Conservation (phyloP, 257 asterid genomes). For the Forsythia suspensa region DNA sequence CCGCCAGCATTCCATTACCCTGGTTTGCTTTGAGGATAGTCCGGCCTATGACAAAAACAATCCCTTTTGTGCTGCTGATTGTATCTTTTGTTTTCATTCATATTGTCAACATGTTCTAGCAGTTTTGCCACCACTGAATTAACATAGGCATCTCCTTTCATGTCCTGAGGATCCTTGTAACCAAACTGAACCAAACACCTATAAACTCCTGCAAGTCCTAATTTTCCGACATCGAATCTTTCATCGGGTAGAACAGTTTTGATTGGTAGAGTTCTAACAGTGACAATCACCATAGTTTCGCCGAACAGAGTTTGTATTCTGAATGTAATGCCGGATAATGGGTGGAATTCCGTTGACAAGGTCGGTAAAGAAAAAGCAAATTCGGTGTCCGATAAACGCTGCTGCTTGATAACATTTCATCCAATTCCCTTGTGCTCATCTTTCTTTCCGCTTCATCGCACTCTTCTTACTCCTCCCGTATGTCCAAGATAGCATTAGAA, state of each 20-base stretch:
- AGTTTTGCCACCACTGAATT: slow-evolving; percentile 31
- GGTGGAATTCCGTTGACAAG: slow-evolving; percentile 68
- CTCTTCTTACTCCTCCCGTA: slow-evolving; percentile 61
- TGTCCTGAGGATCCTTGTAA: slow-evolving; percentile 46
- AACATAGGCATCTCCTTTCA: slow-evolving; percentile 45
- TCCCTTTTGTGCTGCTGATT: slow-evolving; percentile 33
- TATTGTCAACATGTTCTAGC: slow-evolving; percentile 25
- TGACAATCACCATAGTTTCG: slow-evolving; percentile 55
- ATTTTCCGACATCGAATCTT: slow-evolving; percentile 43
- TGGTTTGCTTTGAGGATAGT: slow-evolving; percentile 43
- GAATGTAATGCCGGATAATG: slow-evolving; percentile 57
- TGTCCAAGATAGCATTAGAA: slow-evolving; percentile 63
- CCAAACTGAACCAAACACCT: slow-evolving; percentile 65
- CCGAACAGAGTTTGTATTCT: slow-evolving; percentile 54
- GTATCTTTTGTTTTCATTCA: slow-evolving; percentile 31
- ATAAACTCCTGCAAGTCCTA: slow-evolving; percentile 53
- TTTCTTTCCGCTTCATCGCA: slow-evolving; percentile 44
- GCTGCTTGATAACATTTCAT: slow-evolving; percentile 34
- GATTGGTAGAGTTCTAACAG: slow-evolving; percentile 51
- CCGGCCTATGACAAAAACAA: slow-evolving; percentile 47
- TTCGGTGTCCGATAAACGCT: slow-evolving; percentile 32
- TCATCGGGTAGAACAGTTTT: slow-evolving; percentile 37
- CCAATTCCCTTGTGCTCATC: slow-evolving; percentile 49
- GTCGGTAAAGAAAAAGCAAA: slow-evolving; percentile 66
- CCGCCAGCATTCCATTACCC: slow-evolving; percentile 40